phyloP scores from a whole-genome alignment of 176 grass and related monocot genomes.

The Aegilops bicornis region DNA sequence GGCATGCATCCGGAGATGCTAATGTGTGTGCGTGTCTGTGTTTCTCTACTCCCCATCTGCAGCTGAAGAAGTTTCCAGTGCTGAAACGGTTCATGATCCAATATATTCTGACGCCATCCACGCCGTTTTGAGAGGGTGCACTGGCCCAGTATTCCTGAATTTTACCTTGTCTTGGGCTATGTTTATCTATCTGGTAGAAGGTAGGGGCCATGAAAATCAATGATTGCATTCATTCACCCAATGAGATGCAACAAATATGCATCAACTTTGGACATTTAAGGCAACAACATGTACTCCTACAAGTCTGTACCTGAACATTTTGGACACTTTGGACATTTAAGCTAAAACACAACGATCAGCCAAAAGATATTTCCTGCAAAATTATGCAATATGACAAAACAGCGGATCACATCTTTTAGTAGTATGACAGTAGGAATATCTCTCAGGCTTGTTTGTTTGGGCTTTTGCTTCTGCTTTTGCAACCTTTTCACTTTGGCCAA shows the following conservation, averaged over 20 bases:
- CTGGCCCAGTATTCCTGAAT: slow-evolving; percentile 87
- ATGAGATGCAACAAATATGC: slow-evolving; percentile 29
- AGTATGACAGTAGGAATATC: neutral
- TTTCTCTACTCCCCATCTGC: too few species aligned
- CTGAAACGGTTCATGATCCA: too few species aligned
- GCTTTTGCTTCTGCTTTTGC: too few species aligned
- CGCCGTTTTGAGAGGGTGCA: slow-evolving; percentile 51
- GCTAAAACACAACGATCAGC: neutral
- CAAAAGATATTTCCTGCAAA: neutral
- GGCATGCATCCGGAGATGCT: neutral
- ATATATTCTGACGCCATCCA: too few species aligned
- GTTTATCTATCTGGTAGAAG: slow-evolving; percentile 56
- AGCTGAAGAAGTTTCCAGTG: too few species aligned
- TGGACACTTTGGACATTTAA: neutral
- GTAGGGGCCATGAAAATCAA: slow-evolving; percentile 87
- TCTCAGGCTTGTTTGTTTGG: neutral
- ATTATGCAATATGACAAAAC: neutral
- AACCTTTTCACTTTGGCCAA: too few species aligned
- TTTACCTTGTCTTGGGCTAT: slow-evolving; percentile 88
- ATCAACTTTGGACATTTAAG: neutral
- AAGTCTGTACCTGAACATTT: neutral
- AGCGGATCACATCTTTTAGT: neutral
- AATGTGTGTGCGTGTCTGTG: too few species aligned
- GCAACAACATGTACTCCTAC: neutral
- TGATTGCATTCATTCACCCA: slow-evolving; percentile 62